Base-by-base conservation (phyloP, 345 rosid species). In the Lepidium aucheri region DNA sequence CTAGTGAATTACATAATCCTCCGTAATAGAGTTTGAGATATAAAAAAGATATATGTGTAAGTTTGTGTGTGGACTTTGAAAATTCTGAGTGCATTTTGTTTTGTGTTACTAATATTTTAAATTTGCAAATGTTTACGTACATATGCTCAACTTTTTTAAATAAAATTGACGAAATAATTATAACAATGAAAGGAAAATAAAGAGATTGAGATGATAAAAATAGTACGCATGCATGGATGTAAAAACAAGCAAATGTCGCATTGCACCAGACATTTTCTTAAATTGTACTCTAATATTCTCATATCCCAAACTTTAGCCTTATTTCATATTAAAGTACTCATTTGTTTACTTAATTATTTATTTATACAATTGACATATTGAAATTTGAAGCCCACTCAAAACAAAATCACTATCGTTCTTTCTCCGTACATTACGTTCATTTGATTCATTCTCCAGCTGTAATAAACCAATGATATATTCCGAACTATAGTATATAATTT, bases 241-340 rank as follows among this genome's bases (percentile, higher is more conserved):
- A 32, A 73, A 42, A 67, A 58, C 72, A 73, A 72, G 72, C 56
- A 35, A 58, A 49, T 65, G 76, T 73, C 30, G 49, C 61, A 18
- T 60, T 58, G 40, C 15, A 41, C 28, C 54, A 15, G 49, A 65
- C 66, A 72, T 22, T 72, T 50, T 50, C 71, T 72, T 72, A 2
- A 49, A 15, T 30, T 33, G 36, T 42, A 72, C 65, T 65, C 66
- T 49, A 65, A 10, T 50, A 57, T 58, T 57, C 61, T 51, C 47
- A 72, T 65, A 57, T 58, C 71, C 71, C 54, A 72, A 57, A 64
- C 76, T 41, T 35, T 33, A 43, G 60, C 71, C 66, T 72, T 12
- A 28, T 18, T 41, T 47, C 59, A 47, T 39, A 13, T 55, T 20
- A 28, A 4, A 56, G 22, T 12, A 28, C 28, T 14, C 15, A 63